Base-by-base conservation (phyloP, 805 yeast species). In the Kuraishia hungarica region DNA sequence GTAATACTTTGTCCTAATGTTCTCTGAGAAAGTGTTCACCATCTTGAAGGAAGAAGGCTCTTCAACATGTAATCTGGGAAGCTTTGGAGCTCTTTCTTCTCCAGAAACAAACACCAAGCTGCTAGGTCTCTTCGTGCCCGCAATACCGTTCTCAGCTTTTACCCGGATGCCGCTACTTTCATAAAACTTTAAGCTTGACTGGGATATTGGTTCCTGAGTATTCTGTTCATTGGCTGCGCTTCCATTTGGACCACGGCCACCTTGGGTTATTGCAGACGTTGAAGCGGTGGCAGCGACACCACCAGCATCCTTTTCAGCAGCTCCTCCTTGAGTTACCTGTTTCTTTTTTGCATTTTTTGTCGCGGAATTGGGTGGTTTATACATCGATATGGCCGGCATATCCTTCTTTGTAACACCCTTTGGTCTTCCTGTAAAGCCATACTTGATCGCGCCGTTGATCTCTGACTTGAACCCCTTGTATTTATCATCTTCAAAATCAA, bases 401-500 rank as follows among this genome's bases (percentile, higher is more conserved):
- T 48, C 51, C 20, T 3, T 50, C 49, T 47, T 47, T 22, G 49
- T 13, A 20, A 39, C 23, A n/a, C 28, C 29, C 28, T 52, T 52
- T 5, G 57, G 57, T 21, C 51, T 39, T 2, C 57, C 58, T 1
- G 47, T 43, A 17, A 54, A 56, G 13, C 55, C 58, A 23, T 56
- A 56, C 22, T 46, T 56, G 11, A 47, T 28, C 13, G 48, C 22
- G 2, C 57, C 57, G 46, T 52, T 52, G 21, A 51, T 47, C 24
- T 43, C 51, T 23, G 51, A 46, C 23, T 52, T 51, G 39, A 54
- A 54, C 19, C 20, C 49, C 19, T 47, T 50, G 39, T 35, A 48
- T 15, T 39, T 56, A 3, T 61, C 66, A 53, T 73, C 77, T 58
- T 73, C 75, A 4, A 72, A 75, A 56, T 73, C 77, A 55, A 77